Base-by-base conservation (phyloP, 2,329 filamentous ascomycete species). In the Talaromyces pinophilus region DNA sequence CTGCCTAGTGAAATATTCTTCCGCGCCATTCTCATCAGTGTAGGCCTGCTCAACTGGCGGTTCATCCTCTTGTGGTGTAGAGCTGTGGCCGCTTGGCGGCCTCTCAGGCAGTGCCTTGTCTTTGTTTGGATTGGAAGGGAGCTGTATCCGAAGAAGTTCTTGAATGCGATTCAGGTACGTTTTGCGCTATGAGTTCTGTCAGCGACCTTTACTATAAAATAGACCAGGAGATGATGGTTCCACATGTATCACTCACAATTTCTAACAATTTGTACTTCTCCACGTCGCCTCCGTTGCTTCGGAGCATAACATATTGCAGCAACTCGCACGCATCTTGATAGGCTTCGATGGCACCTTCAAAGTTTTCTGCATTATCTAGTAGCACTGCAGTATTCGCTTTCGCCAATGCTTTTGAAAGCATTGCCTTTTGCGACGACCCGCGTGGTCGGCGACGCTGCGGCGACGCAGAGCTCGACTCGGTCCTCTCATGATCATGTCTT, bases 351-450 rank as follows among this genome's bases (percentile, higher is more conserved):
- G 95, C 95, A 48, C 92, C 93, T 76, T 94, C 92, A 69, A 95
- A 94, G 74, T 98, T 97, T 73, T 95, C 92, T 15, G 92, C 93
- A 85, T 97, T 98, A 80, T 99, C 95, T 48, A 99, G 86, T 71
- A 97, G 86, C 30, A 99, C 95, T 25, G 95, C 95, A 13, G 92
- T 94, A 75, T 99, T 97, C 60, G 95, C 95, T 80, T 97, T 97
- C 76, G 96, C 91, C 64, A 99, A 82, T 0, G 95, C 95, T 72
- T 91, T 92, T n/a, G 94, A 97, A 42, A 99, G 85, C 93, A 98
- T 98, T 11, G 90, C 91, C 82, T 97, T 98, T 77, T 98, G 91
- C 1, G 91, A 92, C 15, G 87, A 87, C n/a, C 78, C 79, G 68
- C 79, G 78, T 69, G 76, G 76, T 67, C 72, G 44, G 72, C 74